phyloP scores from a whole-genome alignment of 1,284 basidiomycete species.

The Takashimella tepidaria region DNA sequence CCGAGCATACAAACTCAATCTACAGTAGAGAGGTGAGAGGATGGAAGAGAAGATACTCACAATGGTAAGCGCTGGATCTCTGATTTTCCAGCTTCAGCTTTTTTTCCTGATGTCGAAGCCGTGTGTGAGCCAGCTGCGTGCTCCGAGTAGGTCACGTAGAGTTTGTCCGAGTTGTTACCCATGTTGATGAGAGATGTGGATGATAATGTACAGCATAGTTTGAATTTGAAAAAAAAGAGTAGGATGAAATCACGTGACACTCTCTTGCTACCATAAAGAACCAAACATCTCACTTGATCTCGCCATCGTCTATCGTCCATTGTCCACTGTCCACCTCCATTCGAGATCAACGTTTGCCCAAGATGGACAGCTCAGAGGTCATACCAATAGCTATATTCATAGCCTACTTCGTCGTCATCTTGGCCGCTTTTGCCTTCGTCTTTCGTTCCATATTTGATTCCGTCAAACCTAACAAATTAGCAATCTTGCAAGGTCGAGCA shows the following conservation, averaged over 20 bases:
- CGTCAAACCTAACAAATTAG: conserved; percentile 9
- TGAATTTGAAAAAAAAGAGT: background rate
- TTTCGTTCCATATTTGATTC: conserved; percentile 36
- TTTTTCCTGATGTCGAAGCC: conserved; percentile 42
- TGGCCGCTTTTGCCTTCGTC: conserved; percentile 48
- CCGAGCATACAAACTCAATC: too few species aligned
- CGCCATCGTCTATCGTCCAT: background rate
- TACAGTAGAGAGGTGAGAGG: background rate
- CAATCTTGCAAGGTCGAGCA: conserved; percentile 24
- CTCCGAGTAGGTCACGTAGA: conserved; percentile 48
- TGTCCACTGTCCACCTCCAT: background rate
- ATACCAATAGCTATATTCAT: conserved; percentile 50
- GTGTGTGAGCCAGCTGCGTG: conserved; percentile 45
- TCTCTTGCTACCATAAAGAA: background rate
- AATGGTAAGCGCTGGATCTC: conserved; percentile 46
- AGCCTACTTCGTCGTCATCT: conserved; percentile 54
- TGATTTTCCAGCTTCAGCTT: conserved; percentile 31
- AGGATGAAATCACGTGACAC: background rate
- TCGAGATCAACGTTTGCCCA: background rate
- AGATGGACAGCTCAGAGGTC: conserved; percentile 18
- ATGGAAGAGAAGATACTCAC: conserved; percentile 26
- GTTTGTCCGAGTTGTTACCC: conserved; percentile 48
- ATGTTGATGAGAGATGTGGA: conserved; percentile 22
- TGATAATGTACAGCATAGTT: too few species aligned
- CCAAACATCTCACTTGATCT: background rate